A percentile compares a stretch with the other conserved stretches of the same genome.
Evolutionary conservation across 116 monocot genomes (phyloP).

Genomic region (Thalassia testudinum): DNA sequence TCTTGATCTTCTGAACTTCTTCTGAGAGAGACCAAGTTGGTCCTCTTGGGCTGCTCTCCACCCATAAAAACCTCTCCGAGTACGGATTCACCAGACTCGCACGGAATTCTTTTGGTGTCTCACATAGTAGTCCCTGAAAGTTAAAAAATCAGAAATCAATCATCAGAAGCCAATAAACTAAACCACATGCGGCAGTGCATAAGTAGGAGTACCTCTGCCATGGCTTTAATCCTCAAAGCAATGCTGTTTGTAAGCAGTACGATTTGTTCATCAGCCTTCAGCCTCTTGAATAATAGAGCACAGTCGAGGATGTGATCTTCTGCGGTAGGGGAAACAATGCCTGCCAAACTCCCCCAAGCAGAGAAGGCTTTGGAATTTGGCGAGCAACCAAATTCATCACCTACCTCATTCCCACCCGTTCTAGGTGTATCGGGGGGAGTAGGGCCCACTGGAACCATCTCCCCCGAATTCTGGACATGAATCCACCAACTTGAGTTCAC

Average conservation of each 20-base stretch:
- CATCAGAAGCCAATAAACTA: too few relatives aligned
- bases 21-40: constrained; percentile 35
- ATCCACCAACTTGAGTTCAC: constrained; percentile 69
- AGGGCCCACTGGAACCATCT: constrained; percentile 32
- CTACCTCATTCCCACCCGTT: neutral
- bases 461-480: constrained; percentile 73
- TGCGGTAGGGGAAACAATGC: constrained; percentile 68
- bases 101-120: constrained; percentile 42
- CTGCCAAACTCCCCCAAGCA: constrained; percentile 28
- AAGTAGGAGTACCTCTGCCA: too few relatives aligned
- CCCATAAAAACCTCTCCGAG: constrained; percentile 70
- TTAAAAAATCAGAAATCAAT: too few relatives aligned
- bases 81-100: constrained; percentile 47
- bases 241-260: constrained; percentile 45
- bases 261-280: constrained; percentile 31
- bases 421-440: constrained; percentile 57
- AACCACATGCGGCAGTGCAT: too few relatives aligned
- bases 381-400: neutral
- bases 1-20: neutral
- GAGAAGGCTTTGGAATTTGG: neutral
- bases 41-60: constrained; percentile 38
- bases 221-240: constrained; percentile 82
- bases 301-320: constrained; percentile 86
- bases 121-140: constrained; percentile 50
- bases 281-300: constrained; percentile 45